Evolutionary conservation across 2,329 filamentous ascomycete species (phyloP).

Genomic region (Cladosporium sp.): DNA sequence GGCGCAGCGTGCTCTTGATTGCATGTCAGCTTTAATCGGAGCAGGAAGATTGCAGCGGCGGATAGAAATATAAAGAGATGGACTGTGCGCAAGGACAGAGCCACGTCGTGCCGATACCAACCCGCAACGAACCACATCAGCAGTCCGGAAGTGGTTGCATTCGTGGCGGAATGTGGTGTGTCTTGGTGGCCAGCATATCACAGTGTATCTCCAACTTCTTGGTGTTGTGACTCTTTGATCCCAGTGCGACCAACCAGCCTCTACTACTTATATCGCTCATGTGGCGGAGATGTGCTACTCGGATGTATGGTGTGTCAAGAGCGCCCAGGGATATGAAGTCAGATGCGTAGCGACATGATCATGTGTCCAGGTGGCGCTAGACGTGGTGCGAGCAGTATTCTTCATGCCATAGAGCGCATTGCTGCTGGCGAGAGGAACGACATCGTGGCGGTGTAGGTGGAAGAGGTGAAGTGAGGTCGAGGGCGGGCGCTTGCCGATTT

Average conservation of each 20-base stretch:
- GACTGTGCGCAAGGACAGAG: neutral
- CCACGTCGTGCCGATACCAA: neutral
- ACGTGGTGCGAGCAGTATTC: no score
- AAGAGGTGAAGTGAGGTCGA: conserved; percentile 17
- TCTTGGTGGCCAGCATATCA: neutral
- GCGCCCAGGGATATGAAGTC: neutral
- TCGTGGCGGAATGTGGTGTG: neutral
- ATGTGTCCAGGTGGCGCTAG: neutral
- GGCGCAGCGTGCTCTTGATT: neutral
- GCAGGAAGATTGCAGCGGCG: neutral
- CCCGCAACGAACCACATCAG: neutral
- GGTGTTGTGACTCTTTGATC: neutral
- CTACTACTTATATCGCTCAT: neutral
- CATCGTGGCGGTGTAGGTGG: neutral
- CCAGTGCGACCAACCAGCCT: neutral
- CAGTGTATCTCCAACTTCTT: neutral
- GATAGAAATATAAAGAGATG: neutral
- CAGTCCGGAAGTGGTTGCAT: neutral
- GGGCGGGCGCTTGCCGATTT: conserved; percentile 13
- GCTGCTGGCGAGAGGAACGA: neutral
- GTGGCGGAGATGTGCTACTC: neutral
- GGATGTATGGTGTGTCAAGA: neutral
- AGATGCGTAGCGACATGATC: neutral
- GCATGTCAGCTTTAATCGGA: neutral
- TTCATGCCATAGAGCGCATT: neutral